Conservation (phyloP, 805 yeast species). For the Danielia oregonensis region DNA sequence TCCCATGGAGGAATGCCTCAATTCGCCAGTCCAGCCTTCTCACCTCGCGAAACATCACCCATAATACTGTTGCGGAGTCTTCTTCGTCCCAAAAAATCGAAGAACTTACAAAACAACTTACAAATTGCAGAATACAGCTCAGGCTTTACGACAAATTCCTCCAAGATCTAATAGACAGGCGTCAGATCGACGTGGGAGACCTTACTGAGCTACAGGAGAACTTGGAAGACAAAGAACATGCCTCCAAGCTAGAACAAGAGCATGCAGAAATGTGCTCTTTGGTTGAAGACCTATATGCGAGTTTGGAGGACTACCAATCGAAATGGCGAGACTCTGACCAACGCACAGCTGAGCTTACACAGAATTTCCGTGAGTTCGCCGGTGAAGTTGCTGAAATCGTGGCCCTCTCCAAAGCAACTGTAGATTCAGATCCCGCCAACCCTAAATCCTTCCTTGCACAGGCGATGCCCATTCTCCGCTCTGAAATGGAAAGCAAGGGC, state of each 20-base stretch:
- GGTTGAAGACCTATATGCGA: conserved; percentile 36
- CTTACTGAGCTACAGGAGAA: conserved; percentile 18
- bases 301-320: conserved; percentile 31
- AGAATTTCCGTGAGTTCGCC: conserved; percentile 4
- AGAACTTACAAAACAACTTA: conserved; percentile 21
- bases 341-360: conserved; percentile 5
- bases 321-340: conserved; percentile 24
- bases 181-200: conserved; percentile 18
- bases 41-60: conserved; percentile 6
- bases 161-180: conserved; percentile 28
- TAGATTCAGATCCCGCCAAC: neutral
- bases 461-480: conserved; percentile 3
- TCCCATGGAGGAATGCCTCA: conserved; percentile 10
- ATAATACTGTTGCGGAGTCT: conserved; percentile 2
- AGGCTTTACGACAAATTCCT: conserved; percentile 38
- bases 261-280: conserved; percentile 33
- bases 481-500: neutral
- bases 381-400: conserved; percentile 19
- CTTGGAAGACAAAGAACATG: conserved; percentile 12
- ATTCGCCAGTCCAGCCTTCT: conserved; percentile 8
- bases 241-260: conserved; percentile 19
- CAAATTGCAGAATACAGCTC: conserved; percentile 36
- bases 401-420: neutral
- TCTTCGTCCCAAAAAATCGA: conserved; percentile 9
- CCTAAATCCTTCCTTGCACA: conserved; percentile 2